Evolutionary conservation across 2,329 filamentous ascomycete species (phyloP), one percentile per base, ranked within the genome.

Genomic region (Cladosporium sp.): DNA sequence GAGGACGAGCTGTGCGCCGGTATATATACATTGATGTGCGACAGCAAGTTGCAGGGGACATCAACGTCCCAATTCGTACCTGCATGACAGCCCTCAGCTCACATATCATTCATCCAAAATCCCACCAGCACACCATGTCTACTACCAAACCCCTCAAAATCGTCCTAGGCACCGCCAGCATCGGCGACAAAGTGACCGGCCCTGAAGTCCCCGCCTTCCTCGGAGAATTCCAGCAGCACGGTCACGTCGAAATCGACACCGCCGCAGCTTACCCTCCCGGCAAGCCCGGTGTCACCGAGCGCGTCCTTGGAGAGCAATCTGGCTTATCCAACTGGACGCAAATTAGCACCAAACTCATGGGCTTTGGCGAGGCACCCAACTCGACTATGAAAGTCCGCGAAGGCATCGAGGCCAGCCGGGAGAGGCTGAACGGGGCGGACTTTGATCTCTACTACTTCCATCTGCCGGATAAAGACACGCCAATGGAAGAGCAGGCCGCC

Each of bases 401-500:
- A 4, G 68, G 63, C 3, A 53, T 77, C 4, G 52, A 60, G 32
- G 61, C 66, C 9, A 72, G 70, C 13, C 56, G 77, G 28, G 54
- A 63, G 37, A 72, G 70, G 1, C 64, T 78, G 11, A 61, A 69
- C 33, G 63, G 68, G 0, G 61, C 68, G 22, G 70, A 69, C 53
- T 63, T 79, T 2, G 69, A 79, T 37, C 71, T 77, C 46, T 77
- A 70, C 60, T 80, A 79, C 54, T 69, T 80, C 2, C 77, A 80
- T 56, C 71, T 68, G 1, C 76, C 76, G 49, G 77, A 80, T 58
- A 66, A 71, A n/a, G 71, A 62, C 0, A 72, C 68, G 1, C 74
- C 76, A 0, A 69, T 72, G 46, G 71, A 74, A 46, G 70, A 72
- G 4, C 77, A 76, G 1, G 63, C 78, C n/a, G 61, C 65, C 6